Evolutionary conservation across 768 basidiomycete genomes (phyloP).

Genomic region (Boletus vermiculosoides): DNA sequence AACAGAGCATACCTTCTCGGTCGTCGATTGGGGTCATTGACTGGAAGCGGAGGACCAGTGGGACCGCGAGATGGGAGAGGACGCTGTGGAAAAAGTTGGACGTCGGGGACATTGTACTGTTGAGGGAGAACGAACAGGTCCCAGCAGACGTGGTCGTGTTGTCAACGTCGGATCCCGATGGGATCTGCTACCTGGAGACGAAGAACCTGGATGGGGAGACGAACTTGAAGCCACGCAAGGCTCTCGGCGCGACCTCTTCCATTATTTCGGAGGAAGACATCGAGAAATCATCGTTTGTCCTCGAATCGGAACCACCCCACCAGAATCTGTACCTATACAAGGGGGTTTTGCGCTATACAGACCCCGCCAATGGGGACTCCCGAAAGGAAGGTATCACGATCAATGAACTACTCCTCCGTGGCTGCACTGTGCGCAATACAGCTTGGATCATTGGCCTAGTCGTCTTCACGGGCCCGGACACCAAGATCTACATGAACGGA

Average conservation of each 20-base stretch:
- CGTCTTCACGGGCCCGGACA: conserved; percentile 89
- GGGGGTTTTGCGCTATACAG: conserved; percentile 76
- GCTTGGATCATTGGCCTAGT: conserved; percentile 93
- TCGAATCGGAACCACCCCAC: conserved; percentile 93
- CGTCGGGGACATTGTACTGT: conserved; percentile 91
- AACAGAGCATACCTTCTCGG: conserved; percentile 56
- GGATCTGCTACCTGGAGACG: conserved; percentile 93
- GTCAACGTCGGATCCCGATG: conserved; percentile 87
- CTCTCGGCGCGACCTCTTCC: conserved; percentile 69
- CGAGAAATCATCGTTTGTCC: conserved; percentile 79
- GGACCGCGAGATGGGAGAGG: conserved; percentile 86
- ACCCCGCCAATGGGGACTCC: conserved; percentile 46
- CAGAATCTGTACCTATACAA: conserved; percentile 92
- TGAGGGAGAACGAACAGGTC: conserved; percentile 93
- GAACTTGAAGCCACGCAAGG: conserved; percentile 85
- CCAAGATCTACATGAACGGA: conserved; percentile 90
- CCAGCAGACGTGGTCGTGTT: conserved; percentile 95
- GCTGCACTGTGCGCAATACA: conserved; percentile 87
- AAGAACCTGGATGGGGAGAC: conserved; percentile 99
- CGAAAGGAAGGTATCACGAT: conserved; percentile 77
- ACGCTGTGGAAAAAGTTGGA: conserved; percentile 99
- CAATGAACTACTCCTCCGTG: conserved; percentile 90
- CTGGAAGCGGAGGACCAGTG: conserved; percentile 63
- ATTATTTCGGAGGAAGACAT: conserved; percentile 87
- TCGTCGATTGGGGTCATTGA: conserved; percentile 76